Evolutionary conservation across 805 yeast genomes (phyloP), one percentile per base, ranked within the genome.

Genomic region (Saturnispora besseyi): DNA sequence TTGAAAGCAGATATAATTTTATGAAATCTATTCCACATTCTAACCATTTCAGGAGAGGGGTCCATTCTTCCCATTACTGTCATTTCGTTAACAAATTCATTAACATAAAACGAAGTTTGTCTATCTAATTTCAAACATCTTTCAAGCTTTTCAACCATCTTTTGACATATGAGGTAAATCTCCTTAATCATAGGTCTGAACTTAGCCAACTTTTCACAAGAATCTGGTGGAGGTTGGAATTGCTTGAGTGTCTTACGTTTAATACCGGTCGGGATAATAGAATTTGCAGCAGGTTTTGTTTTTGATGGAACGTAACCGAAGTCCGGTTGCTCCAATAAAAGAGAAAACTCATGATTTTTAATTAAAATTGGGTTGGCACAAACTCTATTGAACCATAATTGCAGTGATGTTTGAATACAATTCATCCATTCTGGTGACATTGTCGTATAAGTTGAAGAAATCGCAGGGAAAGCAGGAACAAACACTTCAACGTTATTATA

Each of bases 181-280:
- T 82, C 74, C 66, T 93, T 93, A 36, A 90, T 83, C 63, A 84
- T 62, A 1, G 99, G 99, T 54, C 99, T 72, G 64, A 90, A 88
- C 46, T 79, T 84, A 0, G 93, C 89, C 53, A 93, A 73, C 53
- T 84, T 93, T 26, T 77, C 74, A 44, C 81, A 82, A 38, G 87
- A 91, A 66, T 91, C 99, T 59, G 83, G 87, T 0, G 99, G 99
- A 2, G 95, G 87, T 40, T 86, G 83, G 42, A 90, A 75, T 63
- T 93, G 99, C 64, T 93, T 93, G 60, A 93, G 74, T 2, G 98
- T 89, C 64, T 86, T 87, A 46, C 99, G 78, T 54, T 82, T 81
- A 26, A 93, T 64, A 0, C 98, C 99, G 13, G 95, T 81, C 1
- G 96, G 95, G 45, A 78, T 76, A 2, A 78, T 74, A 0, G 69